Percentiles rank a stretch among this genome's conserved stretches.
Evolutionary conservation across 2,329 filamentous ascomycete species (phyloP).

Genomic region (Arthroderma sp.): DNA sequence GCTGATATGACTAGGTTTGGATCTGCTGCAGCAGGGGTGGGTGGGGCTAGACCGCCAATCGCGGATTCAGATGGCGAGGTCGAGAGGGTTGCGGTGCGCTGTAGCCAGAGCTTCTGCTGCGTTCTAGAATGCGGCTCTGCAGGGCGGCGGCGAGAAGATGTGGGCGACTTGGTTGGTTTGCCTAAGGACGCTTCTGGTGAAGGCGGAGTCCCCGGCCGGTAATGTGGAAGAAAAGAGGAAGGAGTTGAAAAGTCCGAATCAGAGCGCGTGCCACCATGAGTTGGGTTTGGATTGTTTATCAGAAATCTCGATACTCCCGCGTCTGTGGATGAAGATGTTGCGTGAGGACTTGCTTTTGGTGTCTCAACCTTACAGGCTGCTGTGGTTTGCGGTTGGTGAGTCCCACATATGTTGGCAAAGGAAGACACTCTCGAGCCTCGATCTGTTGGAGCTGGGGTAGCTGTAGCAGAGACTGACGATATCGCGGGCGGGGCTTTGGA

Average conservation of each 20-base stretch:
- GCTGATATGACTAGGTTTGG: constrained; percentile 20
- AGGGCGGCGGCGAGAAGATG: constrained; percentile 23
- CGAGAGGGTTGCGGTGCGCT: constrained; percentile 32
- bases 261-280: constrained; percentile 22
- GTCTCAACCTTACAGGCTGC: constrained; percentile 12
- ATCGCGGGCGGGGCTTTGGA: constrained; percentile 35
- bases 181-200: constrained; percentile 23
- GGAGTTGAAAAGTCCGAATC: constrained; percentile 34
- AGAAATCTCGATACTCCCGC: constrained; percentile 36
- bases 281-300: constrained; percentile 19
- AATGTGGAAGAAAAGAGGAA: constrained; percentile 35
- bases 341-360: constrained; percentile 16
- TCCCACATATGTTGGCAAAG: constrained; percentile 22
- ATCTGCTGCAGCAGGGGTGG: constrained; percentile 23
- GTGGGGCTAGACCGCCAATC: constrained; percentile 18
- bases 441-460: constrained; percentile 24
- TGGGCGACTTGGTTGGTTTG: constrained; percentile 19
- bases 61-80: constrained; percentile 30
- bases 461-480: constrained; percentile 36
- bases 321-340: constrained; percentile 35
- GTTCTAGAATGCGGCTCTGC: constrained; percentile 32
- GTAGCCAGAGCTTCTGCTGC: constrained; percentile 36
- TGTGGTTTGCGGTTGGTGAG: constrained; percentile 17
- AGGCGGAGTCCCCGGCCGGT: constrained; percentile 33
- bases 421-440: constrained; percentile 24